Base-by-base conservation (phyloP, 805 yeast species). In the Candida ficus region DNA sequence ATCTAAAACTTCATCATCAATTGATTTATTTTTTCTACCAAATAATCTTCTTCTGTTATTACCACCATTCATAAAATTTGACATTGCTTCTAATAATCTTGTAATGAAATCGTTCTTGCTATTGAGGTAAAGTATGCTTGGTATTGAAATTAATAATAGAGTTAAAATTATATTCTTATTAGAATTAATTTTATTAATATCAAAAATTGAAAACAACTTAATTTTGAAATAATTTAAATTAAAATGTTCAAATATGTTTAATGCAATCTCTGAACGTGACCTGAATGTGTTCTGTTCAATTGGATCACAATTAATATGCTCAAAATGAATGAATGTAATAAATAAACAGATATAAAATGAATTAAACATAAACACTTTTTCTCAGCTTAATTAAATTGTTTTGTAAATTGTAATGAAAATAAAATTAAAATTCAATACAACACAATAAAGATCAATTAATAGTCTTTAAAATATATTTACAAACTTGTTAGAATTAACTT, bases 1-100 rank as follows among this genome's bases (percentile, higher is more conserved):
- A 20, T 57, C 53, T 25, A 40, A 25, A 2, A 46, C 39, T 33
- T 49, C 50, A 8, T 44, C 39, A 22, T 42, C 49, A 13, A 47
- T 33, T 12, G 33, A 18, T 33, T 39, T 39, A 26, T 22, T 29
- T 17, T 40, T 43, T 33, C 45, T 43, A n/a, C 48, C 44, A 33
- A 41, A 37, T 17, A 35, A 12, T 16, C 32, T 33, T 33, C 44
- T 36, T 33, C 38, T 32, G 9, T 14, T 20, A 22, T 23, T 22
- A 16, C 35, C 31, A 19, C 39, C 39, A 23, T 35, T 40, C 34
- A 41, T 37, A 13, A 35, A 23, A 16, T 20, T 26, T 10, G 28
- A 16, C 43, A 39, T 35, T 22, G 31, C 28, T 9, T 38, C 31
- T 6, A 37, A 19, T 9, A 30, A 26, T 18, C 28, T 25, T 11